These are phyloP conservation scores for Aspergillus panamensis DNA, from an alignment of 495 filamentous ascomycete genomes.

Conservation along the genomic window DNA sequence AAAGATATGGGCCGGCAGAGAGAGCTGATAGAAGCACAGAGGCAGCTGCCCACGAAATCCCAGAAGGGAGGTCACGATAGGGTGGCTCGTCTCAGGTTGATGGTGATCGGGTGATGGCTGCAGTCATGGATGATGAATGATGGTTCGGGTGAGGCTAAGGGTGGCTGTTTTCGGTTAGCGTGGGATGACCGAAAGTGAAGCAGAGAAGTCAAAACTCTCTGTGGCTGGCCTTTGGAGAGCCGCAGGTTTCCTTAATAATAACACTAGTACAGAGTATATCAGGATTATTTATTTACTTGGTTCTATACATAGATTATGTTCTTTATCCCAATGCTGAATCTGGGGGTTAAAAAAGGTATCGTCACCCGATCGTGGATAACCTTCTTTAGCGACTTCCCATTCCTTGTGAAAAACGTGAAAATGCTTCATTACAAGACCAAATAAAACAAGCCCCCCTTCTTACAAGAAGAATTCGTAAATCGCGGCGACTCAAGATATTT, in stretches of 20 bases:
- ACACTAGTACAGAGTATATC: neutral
- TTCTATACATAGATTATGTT: neutral
- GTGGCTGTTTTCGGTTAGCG: conserved; percentile 48
- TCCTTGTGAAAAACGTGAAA: neutral
- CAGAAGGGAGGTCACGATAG: conserved; percentile 26
- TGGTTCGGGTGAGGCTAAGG: conserved; percentile 40
- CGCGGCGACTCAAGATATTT: neutral
- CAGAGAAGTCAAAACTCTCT: conserved; percentile 20
- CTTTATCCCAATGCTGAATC: too few relatives aligned
- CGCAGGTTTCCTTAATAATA: neutral
- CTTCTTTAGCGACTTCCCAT: neutral
- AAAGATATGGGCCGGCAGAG: conserved; percentile 24
- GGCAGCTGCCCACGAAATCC: conserved; percentile 31
- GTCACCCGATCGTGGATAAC: too few relatives aligned
- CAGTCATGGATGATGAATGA: conserved; percentile 24
- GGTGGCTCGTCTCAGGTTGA: conserved; percentile 23
- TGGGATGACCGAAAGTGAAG: conserved; percentile 18
- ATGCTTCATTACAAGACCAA: too few relatives aligned
- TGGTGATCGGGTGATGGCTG: conserved; percentile 29
- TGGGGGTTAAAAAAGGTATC: too few relatives aligned
- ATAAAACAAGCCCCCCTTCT: too few relatives aligned
- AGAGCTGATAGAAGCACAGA: conserved; percentile 23
- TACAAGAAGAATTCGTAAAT: neutral
- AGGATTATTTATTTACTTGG: neutral
- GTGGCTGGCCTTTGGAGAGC: conserved; percentile 21